Percentiles rank a stretch among this genome's conserved stretches.
Conservation (phyloP, 345 rosid species). For the Iberis pinnata region DNA sequence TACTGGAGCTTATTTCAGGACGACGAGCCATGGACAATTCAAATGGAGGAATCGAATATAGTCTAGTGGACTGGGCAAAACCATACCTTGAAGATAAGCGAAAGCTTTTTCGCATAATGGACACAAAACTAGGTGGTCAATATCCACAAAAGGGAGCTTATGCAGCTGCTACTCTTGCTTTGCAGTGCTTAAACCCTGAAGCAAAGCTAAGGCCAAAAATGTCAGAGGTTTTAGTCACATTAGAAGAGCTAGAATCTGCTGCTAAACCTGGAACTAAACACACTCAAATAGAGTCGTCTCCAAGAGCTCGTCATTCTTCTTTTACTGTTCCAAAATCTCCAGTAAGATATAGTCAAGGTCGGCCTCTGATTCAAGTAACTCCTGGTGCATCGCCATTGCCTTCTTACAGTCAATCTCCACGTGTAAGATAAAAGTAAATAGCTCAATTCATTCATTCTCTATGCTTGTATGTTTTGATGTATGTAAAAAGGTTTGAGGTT, state of each 20-base stretch:
- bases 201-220: constrained; percentile 63
- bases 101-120: constrained; percentile 62
- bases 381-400: constrained; percentile 61
- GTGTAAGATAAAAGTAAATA: constrained; percentile 27
- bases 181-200: constrained; percentile 44
- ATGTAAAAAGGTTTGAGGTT: constrained; percentile 15
- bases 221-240: constrained; percentile 44
- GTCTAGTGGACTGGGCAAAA: constrained; percentile 74
- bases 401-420: constrained; percentile 47
- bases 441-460: neutral
- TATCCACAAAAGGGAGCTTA: constrained; percentile 58
- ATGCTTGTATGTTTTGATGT: constrained; percentile 4
- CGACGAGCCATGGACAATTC: constrained; percentile 45
- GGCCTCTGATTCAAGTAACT: constrained; percentile 40
- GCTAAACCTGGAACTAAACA: constrained; percentile 24
- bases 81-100: constrained; percentile 57
- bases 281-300: constrained; percentile 15
- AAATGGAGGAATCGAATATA: constrained; percentile 45
- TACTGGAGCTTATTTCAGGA: constrained; percentile 59
- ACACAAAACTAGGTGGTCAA: constrained; percentile 61
- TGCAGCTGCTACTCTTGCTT: constrained; percentile 48
- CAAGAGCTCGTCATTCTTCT: constrained; percentile 25
- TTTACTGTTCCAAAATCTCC: constrained; percentile 50
- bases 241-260: constrained; percentile 35
- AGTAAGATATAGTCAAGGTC: constrained; percentile 37